Evolutionary conservation across 768 basidiomycete species (phyloP).

Genomic region (Nidula microcarpa): DNA sequence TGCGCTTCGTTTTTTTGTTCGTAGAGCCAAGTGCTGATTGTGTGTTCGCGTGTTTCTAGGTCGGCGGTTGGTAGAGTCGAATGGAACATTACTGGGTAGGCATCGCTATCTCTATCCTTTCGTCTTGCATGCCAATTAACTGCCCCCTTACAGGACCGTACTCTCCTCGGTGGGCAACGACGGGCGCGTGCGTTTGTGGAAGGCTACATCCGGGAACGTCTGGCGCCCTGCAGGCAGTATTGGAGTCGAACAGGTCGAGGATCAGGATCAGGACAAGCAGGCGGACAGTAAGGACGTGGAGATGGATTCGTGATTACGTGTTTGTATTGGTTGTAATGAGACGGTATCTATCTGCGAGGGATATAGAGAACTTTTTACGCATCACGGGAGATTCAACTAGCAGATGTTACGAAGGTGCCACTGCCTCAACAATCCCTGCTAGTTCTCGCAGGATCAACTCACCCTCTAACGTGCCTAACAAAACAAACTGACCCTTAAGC

Average conservation of each 20-base stretch:
- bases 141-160: constrained; percentile 56
- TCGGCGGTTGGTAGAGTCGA: constrained; percentile 82
- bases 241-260: constrained; percentile 70
- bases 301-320: constrained; percentile 28
- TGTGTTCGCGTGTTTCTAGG: constrained; percentile 26
- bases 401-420: too few species aligned
- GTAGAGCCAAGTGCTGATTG: neutral
- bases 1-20: neutral
- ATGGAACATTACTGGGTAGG: constrained; percentile 89
- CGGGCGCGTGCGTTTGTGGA: constrained; percentile 81
- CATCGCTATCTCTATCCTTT: constrained; percentile 6
- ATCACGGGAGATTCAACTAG: too few species aligned
- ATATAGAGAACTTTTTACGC: too few species aligned
- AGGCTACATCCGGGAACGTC: constrained; percentile 77
- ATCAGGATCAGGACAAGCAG: constrained; percentile 17
- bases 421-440: too few species aligned
- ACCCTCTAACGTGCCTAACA: too few species aligned
- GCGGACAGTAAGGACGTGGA: constrained; percentile 34
- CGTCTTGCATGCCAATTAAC: neutral
- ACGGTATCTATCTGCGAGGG: too few species aligned
- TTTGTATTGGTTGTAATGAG: too few species aligned
- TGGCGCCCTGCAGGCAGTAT: constrained; percentile 83
- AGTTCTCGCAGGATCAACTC: too few species aligned
- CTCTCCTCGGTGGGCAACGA: constrained; percentile 84
- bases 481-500: too few species aligned